Conservation (phyloP, 371 early-diverging fungal genomes). For the Synchytrium microbalum region DNA sequence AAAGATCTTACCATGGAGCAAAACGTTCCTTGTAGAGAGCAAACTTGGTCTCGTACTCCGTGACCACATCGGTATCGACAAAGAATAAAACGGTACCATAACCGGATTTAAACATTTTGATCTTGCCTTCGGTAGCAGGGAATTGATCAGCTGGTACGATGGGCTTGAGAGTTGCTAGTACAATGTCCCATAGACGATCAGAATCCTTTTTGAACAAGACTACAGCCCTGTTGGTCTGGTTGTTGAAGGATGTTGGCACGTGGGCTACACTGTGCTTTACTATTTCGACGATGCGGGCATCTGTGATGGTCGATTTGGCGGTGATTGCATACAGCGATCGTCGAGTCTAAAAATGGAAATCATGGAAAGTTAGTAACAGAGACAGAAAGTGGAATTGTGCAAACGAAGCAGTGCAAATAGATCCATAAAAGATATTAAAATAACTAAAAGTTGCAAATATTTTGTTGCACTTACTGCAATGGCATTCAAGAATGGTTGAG, state of each 20-base stretch:
- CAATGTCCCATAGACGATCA: conserved; percentile 17
- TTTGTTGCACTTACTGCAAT: no score
- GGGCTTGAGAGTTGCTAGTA: conserved; percentile 3
- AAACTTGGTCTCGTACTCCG: conserved; percentile 7
- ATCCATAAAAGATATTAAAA: no score
- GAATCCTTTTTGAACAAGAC: conserved; percentile 16
- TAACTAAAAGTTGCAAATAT: no score
- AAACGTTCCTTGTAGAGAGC: conserved; percentile 10
- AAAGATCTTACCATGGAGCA: conserved; percentile 7
- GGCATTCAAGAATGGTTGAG: no score
- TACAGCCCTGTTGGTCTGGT: conserved; percentile 15
- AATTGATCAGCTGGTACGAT: conserved; percentile 12
- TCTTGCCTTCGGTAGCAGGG: conserved; percentile 4
- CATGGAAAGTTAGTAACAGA: no score
- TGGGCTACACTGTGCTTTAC: conserved; percentile 14
- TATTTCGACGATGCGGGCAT: conserved; percentile 15
- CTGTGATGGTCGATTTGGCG: conserved; percentile 8
- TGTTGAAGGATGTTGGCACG: conserved; percentile 19
- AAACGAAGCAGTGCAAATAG: no score
- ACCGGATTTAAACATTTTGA: conserved; percentile 10
- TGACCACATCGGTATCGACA: conserved; percentile 13
- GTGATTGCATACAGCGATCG: conserved; percentile 14
- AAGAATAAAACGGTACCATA: conserved; percentile 24
- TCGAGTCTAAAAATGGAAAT: no score
- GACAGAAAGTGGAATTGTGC: no score